A percentile compares a stretch with the other conserved stretches of the same genome.
These are phyloP conservation scores for Yamadazyma sp. DNA, from an alignment of 1,139 yeast genomes.

Conservation along the genomic window DNA sequence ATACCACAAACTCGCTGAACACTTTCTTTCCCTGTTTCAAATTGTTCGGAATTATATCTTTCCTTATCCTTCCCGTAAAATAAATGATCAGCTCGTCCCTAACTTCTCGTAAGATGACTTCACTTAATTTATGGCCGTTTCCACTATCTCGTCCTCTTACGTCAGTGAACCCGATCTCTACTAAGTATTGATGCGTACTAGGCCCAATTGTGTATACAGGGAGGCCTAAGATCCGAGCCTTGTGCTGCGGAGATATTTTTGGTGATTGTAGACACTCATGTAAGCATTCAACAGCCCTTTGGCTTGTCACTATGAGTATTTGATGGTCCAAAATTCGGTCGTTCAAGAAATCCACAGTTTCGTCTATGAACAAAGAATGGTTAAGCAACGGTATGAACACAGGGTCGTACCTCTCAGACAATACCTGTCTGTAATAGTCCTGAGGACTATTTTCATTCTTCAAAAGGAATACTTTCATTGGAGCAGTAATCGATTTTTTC, in stretches of 20 bases:
- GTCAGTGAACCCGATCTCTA: constrained; percentile 61
- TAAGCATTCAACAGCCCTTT: constrained; percentile 85
- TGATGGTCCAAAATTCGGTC: constrained; percentile 9
- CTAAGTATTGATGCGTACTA: constrained; percentile 68
- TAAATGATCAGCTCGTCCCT: constrained; percentile 49
- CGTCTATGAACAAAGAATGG: constrained; percentile 13
- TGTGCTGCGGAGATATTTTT: constrained; percentile 11
- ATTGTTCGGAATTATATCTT: constrained; percentile 75
- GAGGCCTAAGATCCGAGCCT: constrained; percentile 32
- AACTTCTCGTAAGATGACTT: constrained; percentile 52
- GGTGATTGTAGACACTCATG: constrained; percentile 12
- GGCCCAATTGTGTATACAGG: constrained; percentile 87
- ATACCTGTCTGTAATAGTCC: constrained; percentile 18
- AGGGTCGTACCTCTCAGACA: constrained; percentile 12
- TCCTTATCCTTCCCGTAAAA: constrained; percentile 82
- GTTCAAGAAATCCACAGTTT: constrained; percentile 10
- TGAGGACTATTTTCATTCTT: constrained; percentile 15
- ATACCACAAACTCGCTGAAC: constrained; percentile 67
- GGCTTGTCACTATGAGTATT: constrained; percentile 72
- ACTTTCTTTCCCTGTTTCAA: constrained; percentile 44
- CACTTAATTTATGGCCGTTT: constrained; percentile 71
- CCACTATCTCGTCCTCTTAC: constrained; percentile 77
- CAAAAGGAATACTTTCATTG: constrained; percentile 12
- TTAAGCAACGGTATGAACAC: constrained; percentile 16
- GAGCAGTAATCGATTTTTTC: background rate